Conservation (phyloP, 805 yeast genomes). For the Saturnispora galanensis region DNA sequence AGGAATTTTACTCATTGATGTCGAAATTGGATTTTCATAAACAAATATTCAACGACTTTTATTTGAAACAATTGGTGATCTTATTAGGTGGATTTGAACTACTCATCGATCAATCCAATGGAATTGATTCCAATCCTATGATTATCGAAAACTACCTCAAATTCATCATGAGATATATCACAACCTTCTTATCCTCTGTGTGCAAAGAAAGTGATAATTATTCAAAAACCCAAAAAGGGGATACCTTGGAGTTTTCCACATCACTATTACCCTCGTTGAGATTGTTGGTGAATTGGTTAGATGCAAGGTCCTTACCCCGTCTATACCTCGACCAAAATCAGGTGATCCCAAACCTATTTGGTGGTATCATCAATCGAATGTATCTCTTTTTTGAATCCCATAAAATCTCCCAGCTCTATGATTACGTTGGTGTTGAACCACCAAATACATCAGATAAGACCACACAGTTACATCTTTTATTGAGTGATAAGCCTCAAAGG, state of each 20-base stretch:
- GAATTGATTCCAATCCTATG: conserved; percentile 17
- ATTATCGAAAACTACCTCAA: conserved; percentile 27
- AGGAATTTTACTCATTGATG: conserved; percentile 24
- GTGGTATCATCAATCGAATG: conserved; percentile 3
- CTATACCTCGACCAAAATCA: conserved; percentile 21
- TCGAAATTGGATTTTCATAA: conserved; percentile 24
- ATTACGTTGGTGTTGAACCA: not conserved
- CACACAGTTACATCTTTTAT: conserved; percentile 8
- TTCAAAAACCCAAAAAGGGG: not conserved
- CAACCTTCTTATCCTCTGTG: conserved; percentile 21
- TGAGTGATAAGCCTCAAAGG: conserved; percentile 34
- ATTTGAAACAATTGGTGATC: conserved; percentile 29
- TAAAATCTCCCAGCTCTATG: conserved; percentile 3
- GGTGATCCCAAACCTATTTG: conserved; percentile 3
- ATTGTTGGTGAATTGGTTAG: conserved; percentile 48
- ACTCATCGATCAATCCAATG: conserved; percentile 22
- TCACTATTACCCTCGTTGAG: conserved; percentile 33
- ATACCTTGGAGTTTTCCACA: conserved; percentile 15
- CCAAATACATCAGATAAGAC: conserved; percentile 1
- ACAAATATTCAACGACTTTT: conserved; percentile 26
- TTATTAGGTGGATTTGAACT: conserved; percentile 31
- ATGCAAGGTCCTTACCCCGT: conserved; percentile 35
- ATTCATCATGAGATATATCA: conserved; percentile 33
- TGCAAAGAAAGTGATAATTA: not conserved
- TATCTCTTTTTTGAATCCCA: conserved; percentile 6